Conservation (phyloP, 1,284 basidiomycete genomes). For the Rhizoctonia solani region DNA sequence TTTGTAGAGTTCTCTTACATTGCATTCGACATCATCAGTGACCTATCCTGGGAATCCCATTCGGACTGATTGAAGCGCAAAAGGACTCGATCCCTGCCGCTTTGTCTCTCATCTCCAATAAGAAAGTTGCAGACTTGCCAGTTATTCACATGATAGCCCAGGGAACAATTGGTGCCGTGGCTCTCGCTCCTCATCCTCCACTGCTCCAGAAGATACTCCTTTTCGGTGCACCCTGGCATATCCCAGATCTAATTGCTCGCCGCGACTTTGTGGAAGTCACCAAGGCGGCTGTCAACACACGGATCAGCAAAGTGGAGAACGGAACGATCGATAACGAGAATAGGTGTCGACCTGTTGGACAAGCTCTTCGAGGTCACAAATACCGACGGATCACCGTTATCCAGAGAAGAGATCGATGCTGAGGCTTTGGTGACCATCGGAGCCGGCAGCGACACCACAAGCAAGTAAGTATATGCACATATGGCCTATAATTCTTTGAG, state of each 20-base stretch:
- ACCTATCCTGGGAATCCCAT: slow-evolving; percentile 52
- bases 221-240: neutral
- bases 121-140: slow-evolving; percentile 63
- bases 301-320: slow-evolving; percentile 69
- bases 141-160: slow-evolving; percentile 87
- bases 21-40: slow-evolving; percentile 60
- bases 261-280: slow-evolving; percentile 70
- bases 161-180: slow-evolving; percentile 84
- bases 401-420: slow-evolving; percentile 77
- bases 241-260: neutral
- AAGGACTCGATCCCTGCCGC: slow-evolving; percentile 37
- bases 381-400: too few relatives aligned
- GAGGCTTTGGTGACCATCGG: slow-evolving; percentile 85
- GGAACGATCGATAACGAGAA: slow-evolving; percentile 41
- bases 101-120: slow-evolving; percentile 11
- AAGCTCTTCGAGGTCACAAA: slow-evolving; percentile 78
- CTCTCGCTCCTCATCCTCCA: slow-evolving; percentile 77
- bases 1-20: slow-evolving; percentile 49
- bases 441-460: slow-evolving; percentile 81
- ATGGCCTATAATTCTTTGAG: neutral
- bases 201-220: slow-evolving; percentile 45
- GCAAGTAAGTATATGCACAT: slow-evolving; percentile 58
- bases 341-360: slow-evolving; percentile 64
- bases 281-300: slow-evolving; percentile 74
- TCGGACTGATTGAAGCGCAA: slow-evolving; percentile 51